Evolutionary conservation across 2,329 filamentous ascomycete species (phyloP).

Genomic region (Penicillium sp.): DNA sequence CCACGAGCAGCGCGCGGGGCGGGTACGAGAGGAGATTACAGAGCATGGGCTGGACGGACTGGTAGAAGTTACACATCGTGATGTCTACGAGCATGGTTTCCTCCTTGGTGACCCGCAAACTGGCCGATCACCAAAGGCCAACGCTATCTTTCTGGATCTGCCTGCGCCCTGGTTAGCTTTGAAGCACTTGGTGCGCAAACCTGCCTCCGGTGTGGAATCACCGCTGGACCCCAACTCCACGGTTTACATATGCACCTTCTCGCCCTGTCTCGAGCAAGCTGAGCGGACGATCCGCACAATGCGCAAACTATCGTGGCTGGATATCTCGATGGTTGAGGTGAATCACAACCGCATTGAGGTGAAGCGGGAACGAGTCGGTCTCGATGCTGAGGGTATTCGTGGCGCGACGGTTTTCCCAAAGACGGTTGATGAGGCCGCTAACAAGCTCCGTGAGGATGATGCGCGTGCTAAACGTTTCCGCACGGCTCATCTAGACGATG

Average conservation of each 20-base stretch:
- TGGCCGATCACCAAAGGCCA: constrained; percentile 47
- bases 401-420: constrained; percentile 68
- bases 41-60: constrained; percentile 50
- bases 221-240: constrained; percentile 72
- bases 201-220: constrained; percentile 41
- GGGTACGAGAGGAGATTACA: constrained; percentile 48
- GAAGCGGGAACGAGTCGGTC: constrained; percentile 76
- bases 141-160: constrained; percentile 55
- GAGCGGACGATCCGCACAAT: constrained; percentile 81
- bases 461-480: constrained; percentile 70
- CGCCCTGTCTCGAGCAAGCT: constrained; percentile 95
- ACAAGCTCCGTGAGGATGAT: constrained; percentile 74
- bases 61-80: constrained; percentile 52
- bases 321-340: constrained; percentile 93
- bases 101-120: constrained; percentile 39
- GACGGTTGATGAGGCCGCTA: constrained; percentile 78
- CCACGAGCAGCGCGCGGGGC: constrained; percentile 48
- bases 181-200: constrained; percentile 49
- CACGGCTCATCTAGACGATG: constrained; percentile 34
- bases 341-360: constrained; percentile 79
- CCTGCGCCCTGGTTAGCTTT: constrained; percentile 57
- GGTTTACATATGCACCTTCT: constrained; percentile 88
- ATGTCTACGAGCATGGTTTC: constrained; percentile 56
- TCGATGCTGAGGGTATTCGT: constrained; percentile 68
- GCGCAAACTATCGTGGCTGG: constrained; percentile 81